A percentile compares a stretch with the other conserved stretches of the same genome.
Evolutionary conservation across 177 flowering plant species (phyloP).

Genomic region (Vitis hybrid): DNA sequence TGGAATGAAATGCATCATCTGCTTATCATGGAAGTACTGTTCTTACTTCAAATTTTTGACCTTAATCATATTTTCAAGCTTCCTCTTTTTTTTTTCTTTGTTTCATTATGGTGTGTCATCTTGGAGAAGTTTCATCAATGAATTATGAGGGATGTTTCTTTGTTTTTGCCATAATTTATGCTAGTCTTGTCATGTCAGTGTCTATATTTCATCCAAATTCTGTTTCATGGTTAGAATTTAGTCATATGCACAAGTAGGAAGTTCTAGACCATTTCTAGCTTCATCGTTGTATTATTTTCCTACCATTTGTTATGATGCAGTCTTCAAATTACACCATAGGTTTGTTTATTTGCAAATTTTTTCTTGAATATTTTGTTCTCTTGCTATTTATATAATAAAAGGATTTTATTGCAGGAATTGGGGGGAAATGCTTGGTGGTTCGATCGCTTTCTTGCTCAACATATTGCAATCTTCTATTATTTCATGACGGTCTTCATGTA

Average conservation of each 20-base stretch:
- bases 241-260: neutral
- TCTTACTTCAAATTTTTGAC: neutral
- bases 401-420: conserved; percentile 63
- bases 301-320: neutral
- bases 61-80: neutral
- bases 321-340: neutral
- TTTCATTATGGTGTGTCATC: neutral
- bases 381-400: neutral
- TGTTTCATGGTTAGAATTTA: neutral
- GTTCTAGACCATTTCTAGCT: neutral
- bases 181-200: conserved; percentile 1
- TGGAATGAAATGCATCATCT: conserved; percentile 99
- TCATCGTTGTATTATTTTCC: neutral
- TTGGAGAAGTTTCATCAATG: neutral
- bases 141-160: neutral
- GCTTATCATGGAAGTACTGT: conserved; percentile 92
- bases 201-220: neutral
- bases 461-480: conserved; percentile 82
- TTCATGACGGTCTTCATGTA: conserved; percentile 90
- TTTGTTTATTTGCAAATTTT: neutral
- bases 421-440: conserved; percentile 96
- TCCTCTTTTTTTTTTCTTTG: neutral
- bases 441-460: conserved; percentile 95
- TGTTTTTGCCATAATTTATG: neutral
- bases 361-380: neutral